A percentile compares a stretch with the other conserved stretches of the same genome.
These are phyloP conservation scores for Ophiorrhiza pumila DNA, from an alignment of 257 asterid genomes.

Conservation along the genomic window DNA sequence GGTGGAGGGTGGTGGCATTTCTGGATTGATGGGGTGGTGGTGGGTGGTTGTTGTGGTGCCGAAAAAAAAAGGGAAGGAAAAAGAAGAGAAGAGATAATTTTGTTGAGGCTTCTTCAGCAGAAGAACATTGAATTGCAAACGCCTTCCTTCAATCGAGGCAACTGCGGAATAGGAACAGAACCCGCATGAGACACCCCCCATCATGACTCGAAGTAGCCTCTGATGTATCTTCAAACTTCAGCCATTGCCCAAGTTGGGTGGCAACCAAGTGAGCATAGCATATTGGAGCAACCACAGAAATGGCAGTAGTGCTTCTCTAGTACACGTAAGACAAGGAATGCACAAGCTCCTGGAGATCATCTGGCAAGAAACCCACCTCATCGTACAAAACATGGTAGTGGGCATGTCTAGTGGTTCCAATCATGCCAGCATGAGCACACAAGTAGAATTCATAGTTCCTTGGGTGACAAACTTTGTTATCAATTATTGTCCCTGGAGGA, in stretches of 20 bases:
- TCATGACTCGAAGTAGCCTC: constrained; percentile 84
- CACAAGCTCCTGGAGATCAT: constrained; percentile 89
- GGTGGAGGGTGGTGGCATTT: no score
- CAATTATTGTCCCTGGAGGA: constrained; percentile 87
- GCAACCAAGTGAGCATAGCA: constrained; percentile 96
- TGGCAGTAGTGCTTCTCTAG: constrained; percentile 93
- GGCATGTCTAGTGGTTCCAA: constrained; percentile 87
- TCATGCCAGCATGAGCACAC: constrained; percentile 96
- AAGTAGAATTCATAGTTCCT: constrained; percentile 82
- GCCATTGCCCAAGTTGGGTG: constrained; percentile 85
- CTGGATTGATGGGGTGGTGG: no score
- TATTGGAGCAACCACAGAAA: constrained; percentile 88
- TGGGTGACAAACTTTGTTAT: constrained; percentile 81
- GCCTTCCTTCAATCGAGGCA: constrained; percentile 63
- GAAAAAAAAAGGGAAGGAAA: no score
- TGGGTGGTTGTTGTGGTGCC: no score
- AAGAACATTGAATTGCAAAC: constrained; percentile 87
- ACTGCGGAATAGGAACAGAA: constrained; percentile 61
- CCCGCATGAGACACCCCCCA: constrained; percentile 54
- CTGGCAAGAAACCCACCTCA: constrained; percentile 75
- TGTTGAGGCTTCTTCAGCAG: constrained; percentile 40
- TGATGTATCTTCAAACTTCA: constrained; percentile 82
- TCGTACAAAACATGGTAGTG: constrained; percentile 80
- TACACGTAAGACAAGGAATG: constrained; percentile 90
- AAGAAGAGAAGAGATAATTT: no score